Base-by-base conservation (phyloP, 2,329 filamentous ascomycete genomes). In the Cladosporium velox region DNA sequence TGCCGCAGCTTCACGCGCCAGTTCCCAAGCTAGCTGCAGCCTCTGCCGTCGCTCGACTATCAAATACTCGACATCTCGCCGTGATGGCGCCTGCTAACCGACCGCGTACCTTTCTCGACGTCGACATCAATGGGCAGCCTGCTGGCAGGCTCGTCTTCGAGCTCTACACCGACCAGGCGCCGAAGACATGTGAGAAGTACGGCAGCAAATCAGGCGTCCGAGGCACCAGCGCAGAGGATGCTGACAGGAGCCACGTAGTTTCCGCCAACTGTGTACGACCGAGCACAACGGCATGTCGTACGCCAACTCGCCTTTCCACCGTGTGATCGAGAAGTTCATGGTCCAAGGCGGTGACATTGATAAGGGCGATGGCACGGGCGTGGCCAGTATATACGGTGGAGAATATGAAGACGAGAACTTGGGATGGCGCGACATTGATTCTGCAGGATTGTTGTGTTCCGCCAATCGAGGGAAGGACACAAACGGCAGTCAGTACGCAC, bases 181-280 rank as follows among this genome's bases (percentile, higher is more conserved):
- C 81, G 11, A 77, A 75, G 65, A 82, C 81, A 59, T 80, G 78
- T 71, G 79, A 82, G 72, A 82, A 82, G 80, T 82, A 74, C 68
- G 72, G 34, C 60, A 30, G 69, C 49, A 8, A 34, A 57, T 54
- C n/a, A 32, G 49, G 26, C 41, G n/a, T 57, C 34, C 32, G 35
- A 32, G 26, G 34, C 24, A 28, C 32, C 35, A 32, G 38, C 30
- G 63, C 63, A 38, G 41, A 41, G 35, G 34, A 32, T 54, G 68
- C 65, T 68, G 66, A 70, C 65, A 32, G 60, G n/a, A 54, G 47
- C 61, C 41, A 64, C 59, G 38, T 67, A 83, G 80, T 70, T 83
- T 83, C 70, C 79, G 79, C 14, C 75, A 79, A 57, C 71, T 83
- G 62, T 82, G 80, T 70, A 79, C 77, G 30, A 77, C 76, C 67